phyloP scores from a whole-genome alignment of 176 grass and related monocot species.

The Triticum monococcum region DNA sequence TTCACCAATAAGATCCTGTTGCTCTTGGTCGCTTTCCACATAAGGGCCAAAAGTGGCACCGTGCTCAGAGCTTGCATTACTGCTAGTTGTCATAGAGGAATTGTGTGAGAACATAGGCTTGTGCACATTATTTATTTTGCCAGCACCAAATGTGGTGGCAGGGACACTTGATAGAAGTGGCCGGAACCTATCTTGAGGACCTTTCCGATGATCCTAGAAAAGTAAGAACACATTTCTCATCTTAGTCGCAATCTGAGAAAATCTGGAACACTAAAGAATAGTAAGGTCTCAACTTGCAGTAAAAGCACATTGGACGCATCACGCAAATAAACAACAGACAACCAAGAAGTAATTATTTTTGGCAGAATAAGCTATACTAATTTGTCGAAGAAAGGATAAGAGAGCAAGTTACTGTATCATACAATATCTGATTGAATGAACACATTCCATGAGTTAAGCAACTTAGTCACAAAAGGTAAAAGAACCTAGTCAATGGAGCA shows the following conservation, averaged over 20 bases:
- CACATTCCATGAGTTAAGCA: conserved; percentile 9
- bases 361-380: background rate
- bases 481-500: background rate
- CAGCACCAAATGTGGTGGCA: conserved; percentile 52
- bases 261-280: conserved; percentile 5
- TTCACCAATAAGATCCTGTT: conserved; percentile 45
- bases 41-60: conserved; percentile 48
- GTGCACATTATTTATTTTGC: conserved; percentile 51
- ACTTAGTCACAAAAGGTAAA: background rate
- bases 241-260: conserved; percentile 14
- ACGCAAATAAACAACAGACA: conserved; percentile 2
- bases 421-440: background rate
- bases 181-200: conserved; percentile 85
- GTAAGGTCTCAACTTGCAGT: background rate
- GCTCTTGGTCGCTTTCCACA: conserved; percentile 48
- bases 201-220: conserved; percentile 84
- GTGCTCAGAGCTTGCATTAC: conserved; percentile 64
- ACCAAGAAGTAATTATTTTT: conserved; percentile 13
- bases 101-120: conserved; percentile 62
- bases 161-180: conserved; percentile 90
- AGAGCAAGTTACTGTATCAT: background rate
- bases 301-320: background rate
- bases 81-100: conserved; percentile 68
- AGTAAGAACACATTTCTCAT: conserved; percentile 29
- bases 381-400: background rate